These are phyloP conservation scores for Ophiostoma himal-ulmi DNA, from an alignment of 2,329 filamentous ascomycete genomes.

Conservation along the genomic window DNA sequence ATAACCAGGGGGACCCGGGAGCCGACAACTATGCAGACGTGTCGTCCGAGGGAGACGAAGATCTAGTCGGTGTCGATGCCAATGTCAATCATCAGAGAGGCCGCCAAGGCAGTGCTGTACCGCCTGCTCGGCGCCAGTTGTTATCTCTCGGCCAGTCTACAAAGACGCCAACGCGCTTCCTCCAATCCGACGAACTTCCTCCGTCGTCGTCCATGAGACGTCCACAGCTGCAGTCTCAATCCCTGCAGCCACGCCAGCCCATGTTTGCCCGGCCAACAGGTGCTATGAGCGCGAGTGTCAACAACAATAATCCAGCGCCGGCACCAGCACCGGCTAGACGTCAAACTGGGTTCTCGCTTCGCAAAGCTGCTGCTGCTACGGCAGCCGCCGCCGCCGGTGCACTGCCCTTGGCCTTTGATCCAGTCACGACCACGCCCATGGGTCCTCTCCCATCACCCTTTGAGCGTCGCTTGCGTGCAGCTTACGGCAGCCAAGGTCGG, in stretches of 20 bases:
- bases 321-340: background rate
- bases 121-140: background rate
- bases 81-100: background rate
- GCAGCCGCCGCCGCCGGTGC: constrained; percentile 8
- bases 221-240: background rate
- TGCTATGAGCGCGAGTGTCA: background rate
- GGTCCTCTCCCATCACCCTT: constrained; percentile 27
- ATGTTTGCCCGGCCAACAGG: background rate
- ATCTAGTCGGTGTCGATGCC: background rate
- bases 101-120: background rate
- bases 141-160: constrained; percentile 4
- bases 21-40: constrained; percentile 20
- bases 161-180: background rate
- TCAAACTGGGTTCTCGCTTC: constrained; percentile 1
- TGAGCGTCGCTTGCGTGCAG: constrained; percentile 27
- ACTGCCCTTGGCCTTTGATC: background rate
- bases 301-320: background rate
- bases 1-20: background rate
- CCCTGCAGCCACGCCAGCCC: background rate
- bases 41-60: constrained; percentile 23
- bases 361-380: background rate
- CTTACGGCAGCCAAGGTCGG: constrained; percentile 18
- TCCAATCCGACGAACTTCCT: background rate
- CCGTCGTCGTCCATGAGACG: background rate
- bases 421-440: constrained; percentile 27